Base-by-base conservation (phyloP, 2,329 filamentous ascomycete genomes). In the Fusarium odoratissimum region DNA sequence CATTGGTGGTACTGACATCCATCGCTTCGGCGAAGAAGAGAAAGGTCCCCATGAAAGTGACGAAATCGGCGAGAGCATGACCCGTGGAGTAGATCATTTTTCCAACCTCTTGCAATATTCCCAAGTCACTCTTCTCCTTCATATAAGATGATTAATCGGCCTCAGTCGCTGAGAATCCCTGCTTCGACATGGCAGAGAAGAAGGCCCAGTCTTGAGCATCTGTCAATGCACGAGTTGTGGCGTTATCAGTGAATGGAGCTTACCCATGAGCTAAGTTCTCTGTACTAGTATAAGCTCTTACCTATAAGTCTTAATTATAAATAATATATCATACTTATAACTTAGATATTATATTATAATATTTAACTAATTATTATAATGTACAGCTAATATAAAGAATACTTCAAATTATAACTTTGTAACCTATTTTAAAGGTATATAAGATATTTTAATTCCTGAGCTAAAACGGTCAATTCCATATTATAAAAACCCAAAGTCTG, bases 131-230 rank as follows among this genome's bases (percentile, higher is more conserved):
- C 33, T 28, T 25, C 4, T 28, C n/a, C 10, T 30, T 21, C 11
- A 3, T 16, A 37, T 14, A 33, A 38, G n/a, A 28, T 2, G 48
- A 52, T 14, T 23, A 38, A 23, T 4, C 7, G 8, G 8, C 8
- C 48, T 13, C 10, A n/a, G 13, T 37, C 1, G 12, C 9, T 0
- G 33, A 52, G 4, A 19, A 1, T 16, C n/a, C 12, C 23, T 16
- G 33, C 4, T 28, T 28, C 17, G 30, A 52, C 3, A 52, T 33
- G 4, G 48, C 23, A 11, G 31, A 52, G 23, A 52, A 52, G 5
- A 33, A 38, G 5, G 6, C 17, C 48, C 48, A 52, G 8, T 52
- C 48, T 14, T 38, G 16, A 9, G 49, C 35, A 9, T 28, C 25
- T 8, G 41, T 54, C 17, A 54, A 40, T 10, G 49, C 49, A n/a